Base-by-base conservation (phyloP, 1,139 yeast species). In the Yamadazyma sp. region DNA sequence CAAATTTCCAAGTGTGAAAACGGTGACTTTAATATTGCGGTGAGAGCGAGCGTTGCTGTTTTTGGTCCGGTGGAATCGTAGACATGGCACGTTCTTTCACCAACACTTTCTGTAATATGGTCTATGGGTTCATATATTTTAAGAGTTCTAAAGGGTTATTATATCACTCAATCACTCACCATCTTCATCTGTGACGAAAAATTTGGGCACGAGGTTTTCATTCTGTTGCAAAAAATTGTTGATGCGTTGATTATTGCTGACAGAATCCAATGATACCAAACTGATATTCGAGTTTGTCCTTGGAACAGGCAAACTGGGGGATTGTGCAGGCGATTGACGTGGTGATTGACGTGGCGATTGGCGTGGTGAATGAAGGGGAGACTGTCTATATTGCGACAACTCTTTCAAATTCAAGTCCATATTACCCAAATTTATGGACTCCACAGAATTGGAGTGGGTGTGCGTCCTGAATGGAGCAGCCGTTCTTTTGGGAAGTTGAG, bases 171-270 rank as follows among this genome's bases (percentile, higher is more conserved):
- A 5, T 30, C 15, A 16, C 14, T 28, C 31, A 3, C 41, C 44
- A 25, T 45, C 46, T 37, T 50, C 53, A 34, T 49, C 53, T 16
- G 47, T 49, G 12, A 50, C 48, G 39, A 44, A 50, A 33, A 50
- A 50, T 31, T 42, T 36, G 7, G 54, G 54, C 1, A 50, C 48
- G 22, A 49, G 41, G 25, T 40, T 36, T 34, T 48, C 50, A 30
- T 49, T 50, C 18, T 46, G 52, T 32, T 49, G 50, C 32, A 50
- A 43, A 33, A 50, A 50, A 16, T 42, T 43, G 35, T 49, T 45
- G 27, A 49, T 43, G 20, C 42, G 39, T 3, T 48, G 42, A 5
- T 42, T n/a, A n/a, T n/a, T 37, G 18, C 43, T 40, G 9, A 12
- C 16, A 12, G 50, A 43, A 20, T 36, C 42, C 2, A 44, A 16